Evolutionary conservation across 2,329 filamentous ascomycete species (phyloP), one percentile per base, ranked within the genome.

Genomic region (Trichophyton benhamiae): DNA sequence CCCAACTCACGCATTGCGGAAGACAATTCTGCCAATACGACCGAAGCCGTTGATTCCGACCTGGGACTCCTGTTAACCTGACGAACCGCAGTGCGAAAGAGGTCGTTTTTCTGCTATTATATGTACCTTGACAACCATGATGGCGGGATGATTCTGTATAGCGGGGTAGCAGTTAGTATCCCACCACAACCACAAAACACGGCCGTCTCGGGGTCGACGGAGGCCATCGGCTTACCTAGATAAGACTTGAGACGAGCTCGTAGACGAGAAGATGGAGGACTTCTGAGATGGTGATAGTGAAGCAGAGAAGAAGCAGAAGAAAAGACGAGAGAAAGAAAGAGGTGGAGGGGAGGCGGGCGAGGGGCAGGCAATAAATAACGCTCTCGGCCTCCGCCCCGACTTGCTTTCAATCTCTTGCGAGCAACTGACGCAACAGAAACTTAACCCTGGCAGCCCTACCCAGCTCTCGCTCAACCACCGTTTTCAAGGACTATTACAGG

Each of bases 41-140:
- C 94, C 94, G 84, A 99, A 99, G 79, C 94, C 92, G 88, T 96
- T 97, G 87, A 96, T 96, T 79, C 91, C 91, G 77, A 95, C 89
- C 86, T 95, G 84, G 27, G 8, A 25, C 76, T 9, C 41, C 77
- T 75, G 72, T 57, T 30, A 62, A 46, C 25, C 38, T 17, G 25
- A 8, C 42, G 9, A 46, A 36, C 59, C 9, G 27, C 41, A 20
- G 22, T 17, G 42, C 36, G 13, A 25, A 49, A 15, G 27, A 5
- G 9, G 55, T 8, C 22, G 6, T 0, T 38, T 38, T 38, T 55
- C 13, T 33, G 41, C 17, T 22, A 30, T 30, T 30, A 7, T 55
- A 30, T 55, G 60, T 65, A 66, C 64, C 65, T 66, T 66, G 65
- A 63, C 30, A 44, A 62, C 65, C 65, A 66, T 66, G 60, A 22